A percentile compares a stretch with the other conserved stretches of the same genome.
Conservation (phyloP, 306 rosid genomes). For the Lathyrus oleraceus region DNA sequence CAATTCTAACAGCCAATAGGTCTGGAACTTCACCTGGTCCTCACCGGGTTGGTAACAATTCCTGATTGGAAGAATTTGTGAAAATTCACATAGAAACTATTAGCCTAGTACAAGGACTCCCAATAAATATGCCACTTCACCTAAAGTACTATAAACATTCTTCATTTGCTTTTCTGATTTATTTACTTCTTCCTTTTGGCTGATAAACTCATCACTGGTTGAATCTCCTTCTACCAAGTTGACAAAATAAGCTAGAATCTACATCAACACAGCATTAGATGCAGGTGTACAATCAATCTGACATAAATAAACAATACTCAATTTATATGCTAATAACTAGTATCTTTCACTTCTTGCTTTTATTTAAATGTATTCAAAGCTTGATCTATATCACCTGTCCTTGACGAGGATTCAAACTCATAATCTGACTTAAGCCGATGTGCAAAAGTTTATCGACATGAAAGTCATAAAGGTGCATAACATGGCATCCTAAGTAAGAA, state of each 20-base stretch:
- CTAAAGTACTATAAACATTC: neutral
- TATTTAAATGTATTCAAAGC: constrained; percentile 1
- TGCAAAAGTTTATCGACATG: neutral
- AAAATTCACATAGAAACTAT: neutral
- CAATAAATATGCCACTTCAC: constrained; percentile 1
- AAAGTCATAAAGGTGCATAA: neutral
- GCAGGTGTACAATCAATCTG: neutral
- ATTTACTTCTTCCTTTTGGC: neutral
- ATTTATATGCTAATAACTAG: neutral
- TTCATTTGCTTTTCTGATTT: neutral
- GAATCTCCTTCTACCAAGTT: neutral
- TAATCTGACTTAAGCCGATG: neutral
- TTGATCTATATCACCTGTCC: neutral
- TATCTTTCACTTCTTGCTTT: neutral
- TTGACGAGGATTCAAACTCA: constrained; percentile 37
- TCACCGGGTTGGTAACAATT: neutral
- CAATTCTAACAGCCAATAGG: constrained; percentile 32
- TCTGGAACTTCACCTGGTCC: constrained; percentile 23
- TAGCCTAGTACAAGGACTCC: neutral
- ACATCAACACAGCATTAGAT: neutral
- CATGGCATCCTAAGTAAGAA: neutral
- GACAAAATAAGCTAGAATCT: neutral
- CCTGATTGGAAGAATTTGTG: neutral
- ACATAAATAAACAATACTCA: constrained; percentile 6
- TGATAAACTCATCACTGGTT: neutral